Evolutionary conservation across 768 basidiomycete genomes (phyloP), one percentile per base, ranked within the genome.

Genomic region (Lanmaoa pseudosensibilis): DNA sequence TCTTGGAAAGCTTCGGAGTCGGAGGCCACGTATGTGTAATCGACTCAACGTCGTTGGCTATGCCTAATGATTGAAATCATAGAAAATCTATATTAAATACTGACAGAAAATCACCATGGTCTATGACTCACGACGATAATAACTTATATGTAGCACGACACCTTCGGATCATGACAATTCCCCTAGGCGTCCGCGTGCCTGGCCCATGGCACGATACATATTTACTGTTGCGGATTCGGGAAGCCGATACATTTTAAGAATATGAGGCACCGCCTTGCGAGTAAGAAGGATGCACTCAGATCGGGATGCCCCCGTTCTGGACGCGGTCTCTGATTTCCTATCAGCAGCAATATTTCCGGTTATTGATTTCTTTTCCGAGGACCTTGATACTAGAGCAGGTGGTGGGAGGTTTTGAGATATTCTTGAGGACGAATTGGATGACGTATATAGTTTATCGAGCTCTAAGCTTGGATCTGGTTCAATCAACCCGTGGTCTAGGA

Each of bases 201-300:
- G 89, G 56, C 84, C 83, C 13, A 90, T 68, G 5, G 88, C 90
- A 36, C 87, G 81, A 60, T 81, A 75, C 43, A 91, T 68, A 63
- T 86, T 82, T 34, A 75, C 70, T 27, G 73, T 74, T 30, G 80
- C 75, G 25, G 72, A 74, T 32, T 73, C 61, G 10, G 80, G 74
- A 27, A 88, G 70, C 12, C 69, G 70, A 46, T 87, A 81, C 13
- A 74, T 51, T 10, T 71, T 60, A 18, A 82, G 62, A 49, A 91
- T 78, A 23, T 64, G 63, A 13, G 84, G 83, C 3, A 90, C 75
- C 32, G 78, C 84, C 19, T 81, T 78, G 21, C 75, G 78, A 15
- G 75, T 75, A 9, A 90, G 75, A 23, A 87, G 69, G 13, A 83
- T 66, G 23, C 66, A 65, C 45, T 74, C 69, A 16, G 57, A 39